Evolutionary conservation across 768 basidiomycete genomes (phyloP).

Genomic region (Suillus occidentalis): DNA sequence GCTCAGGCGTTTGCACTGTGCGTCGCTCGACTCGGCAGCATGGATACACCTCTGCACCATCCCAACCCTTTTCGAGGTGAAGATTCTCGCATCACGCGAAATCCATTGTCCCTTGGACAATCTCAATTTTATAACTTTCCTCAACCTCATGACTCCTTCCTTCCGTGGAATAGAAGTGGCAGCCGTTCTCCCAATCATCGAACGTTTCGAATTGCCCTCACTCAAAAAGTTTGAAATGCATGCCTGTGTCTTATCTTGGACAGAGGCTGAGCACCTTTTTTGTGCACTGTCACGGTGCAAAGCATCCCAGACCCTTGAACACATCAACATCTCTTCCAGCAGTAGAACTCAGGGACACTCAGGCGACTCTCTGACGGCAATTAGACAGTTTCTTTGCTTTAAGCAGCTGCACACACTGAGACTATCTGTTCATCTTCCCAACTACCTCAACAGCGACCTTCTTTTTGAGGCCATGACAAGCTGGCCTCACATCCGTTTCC

Average conservation of each 20-base stretch:
- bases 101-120: not conserved
- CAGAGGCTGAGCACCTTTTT: not conserved
- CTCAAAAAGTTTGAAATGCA: not conserved
- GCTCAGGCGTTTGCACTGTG: not conserved
- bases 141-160: not conserved
- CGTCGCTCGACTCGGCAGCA: not conserved
- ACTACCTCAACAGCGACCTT: not conserved
- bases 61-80: not conserved
- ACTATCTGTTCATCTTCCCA: not conserved
- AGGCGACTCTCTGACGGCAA: not conserved
- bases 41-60: not conserved
- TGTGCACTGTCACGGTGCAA: slow-evolving; percentile 1
- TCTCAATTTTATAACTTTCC: not conserved
- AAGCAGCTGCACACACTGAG: not conserved
- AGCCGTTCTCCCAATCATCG: not conserved
- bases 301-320: not conserved
- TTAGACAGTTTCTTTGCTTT: not conserved
- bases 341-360: not conserved
- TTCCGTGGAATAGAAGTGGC: not conserved
- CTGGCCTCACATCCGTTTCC: not conserved
- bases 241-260: not conserved
- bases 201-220: not conserved
- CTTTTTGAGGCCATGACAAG: not conserved
- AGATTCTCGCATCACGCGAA: not conserved
- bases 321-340: not conserved